Evolutionary conservation across 441 rosid species (phyloP), one percentile per base, ranked within the genome.

Genomic region (Cnidoscolus chayamansa): DNA sequence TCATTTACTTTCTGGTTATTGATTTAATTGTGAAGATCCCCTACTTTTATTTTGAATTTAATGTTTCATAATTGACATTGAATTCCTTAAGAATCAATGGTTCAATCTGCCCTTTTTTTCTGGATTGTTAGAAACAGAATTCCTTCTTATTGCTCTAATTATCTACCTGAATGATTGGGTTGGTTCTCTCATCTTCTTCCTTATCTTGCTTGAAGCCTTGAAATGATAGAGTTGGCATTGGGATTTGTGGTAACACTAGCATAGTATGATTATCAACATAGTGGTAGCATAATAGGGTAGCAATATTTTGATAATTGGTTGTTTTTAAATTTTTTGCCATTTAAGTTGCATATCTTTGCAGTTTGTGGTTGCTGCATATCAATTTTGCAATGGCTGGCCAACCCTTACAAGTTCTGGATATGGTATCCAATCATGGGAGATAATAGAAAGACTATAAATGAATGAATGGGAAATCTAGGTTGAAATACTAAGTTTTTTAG

Each of bases 11-110:
- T 75, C 20, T 1, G 60, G 17, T 68, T 68, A 49, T 32, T 51
- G 58, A 51, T 30, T 71, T 53, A 45, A n/a, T 25, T 59, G n/a
- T 59, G 58, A 60, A 68, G 62, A 43, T 68, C 51, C 20, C 32
- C 12, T 59, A 0, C 30, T 4, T 35, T 13, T 30, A 47, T 61
- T 68, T 45, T 55, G 13, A 17, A 13, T 63, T 55, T 19, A 31
- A 35, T 66, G 54, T 16, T 58, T 48, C 17, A 11, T 58, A n/a
- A 32, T n/a, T 71, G 45, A 58, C n/a, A n/a, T 25, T 40, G 54
- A 47, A 12, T 59, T 62, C 56, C 47, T 31, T 72, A 16, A 11
- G 17, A 50, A 4, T 54, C 30, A 67, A 9, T 45, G 16, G 35
- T 43, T 15, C 32, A 11, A 8, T 31, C n/a, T 20, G 45, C 45